Conservation (phyloP, 306 rosid genomes). For the Ormosia semicastrata region DNA sequence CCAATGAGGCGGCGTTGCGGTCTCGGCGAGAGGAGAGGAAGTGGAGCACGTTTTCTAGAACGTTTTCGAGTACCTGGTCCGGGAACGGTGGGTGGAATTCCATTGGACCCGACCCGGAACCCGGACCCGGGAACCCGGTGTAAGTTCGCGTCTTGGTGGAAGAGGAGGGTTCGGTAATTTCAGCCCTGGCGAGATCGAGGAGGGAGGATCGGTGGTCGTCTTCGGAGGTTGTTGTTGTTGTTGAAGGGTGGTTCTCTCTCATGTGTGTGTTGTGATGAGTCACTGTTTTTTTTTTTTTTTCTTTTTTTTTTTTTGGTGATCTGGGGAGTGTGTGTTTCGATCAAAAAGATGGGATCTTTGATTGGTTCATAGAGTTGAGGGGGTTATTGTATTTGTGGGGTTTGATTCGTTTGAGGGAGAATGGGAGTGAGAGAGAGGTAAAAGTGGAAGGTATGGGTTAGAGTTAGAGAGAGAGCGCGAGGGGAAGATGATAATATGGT, state of each 20-base stretch:
- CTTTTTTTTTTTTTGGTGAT: constrained; percentile 4
- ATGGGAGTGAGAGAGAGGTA: neutral
- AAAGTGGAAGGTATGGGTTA: neutral
- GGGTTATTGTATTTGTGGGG: constrained; percentile 23
- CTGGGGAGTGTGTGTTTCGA: constrained; percentile 24
- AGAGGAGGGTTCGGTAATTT: constrained; percentile 45
- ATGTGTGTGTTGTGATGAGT: neutral
- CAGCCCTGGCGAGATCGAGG: constrained; percentile 54
- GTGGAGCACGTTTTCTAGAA: constrained; percentile 90
- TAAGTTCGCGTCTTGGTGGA: constrained; percentile 50
- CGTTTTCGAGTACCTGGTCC: constrained; percentile 89
- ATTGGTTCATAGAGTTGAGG: constrained; percentile 10
- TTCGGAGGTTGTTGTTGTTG: constrained; percentile 41
- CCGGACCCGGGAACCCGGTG: constrained; percentile 22
- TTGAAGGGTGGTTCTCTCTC: constrained; percentile 46
- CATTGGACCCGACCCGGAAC: constrained; percentile 24
- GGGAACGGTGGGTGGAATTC: constrained; percentile 45
- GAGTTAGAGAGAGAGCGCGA: neutral
- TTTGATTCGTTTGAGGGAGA: constrained; percentile 11
- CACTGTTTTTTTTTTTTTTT: too few relatives aligned
- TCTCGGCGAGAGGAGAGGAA: constrained; percentile 73
- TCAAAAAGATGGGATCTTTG: constrained; percentile 27
- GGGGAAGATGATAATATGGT: neutral
- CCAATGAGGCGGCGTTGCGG: constrained; percentile 96
- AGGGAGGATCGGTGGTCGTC: constrained; percentile 72